These are phyloP conservation scores for Blastobotrys capitulatus DNA, from an alignment of 1,139 yeast species.

Conservation along the genomic window DNA sequence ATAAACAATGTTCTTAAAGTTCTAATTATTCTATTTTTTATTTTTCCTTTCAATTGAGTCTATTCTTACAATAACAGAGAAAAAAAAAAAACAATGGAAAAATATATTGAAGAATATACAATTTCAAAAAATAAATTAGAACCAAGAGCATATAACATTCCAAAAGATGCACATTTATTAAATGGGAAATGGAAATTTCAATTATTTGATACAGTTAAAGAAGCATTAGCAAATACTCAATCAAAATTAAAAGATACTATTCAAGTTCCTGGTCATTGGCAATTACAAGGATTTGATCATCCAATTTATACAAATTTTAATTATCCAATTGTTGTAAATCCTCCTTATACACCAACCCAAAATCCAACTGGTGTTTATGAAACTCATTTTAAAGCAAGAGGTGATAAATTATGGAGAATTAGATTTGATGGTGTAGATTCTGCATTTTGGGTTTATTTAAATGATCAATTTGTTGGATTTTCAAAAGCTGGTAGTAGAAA, in stretches of 20 bases:
- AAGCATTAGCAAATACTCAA: constrained; percentile 21
- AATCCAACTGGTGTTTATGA: constrained; percentile 37
- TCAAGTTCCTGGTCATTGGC: constrained; percentile 38
- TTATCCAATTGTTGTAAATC: constrained; percentile 35
- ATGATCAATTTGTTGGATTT: constrained; percentile 32
- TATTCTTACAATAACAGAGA: too few relatives aligned
- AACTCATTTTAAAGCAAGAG: constrained; percentile 23
- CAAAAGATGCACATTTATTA: constrained; percentile 20
- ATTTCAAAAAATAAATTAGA: constrained; percentile 22
- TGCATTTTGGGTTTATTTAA: constrained; percentile 32
- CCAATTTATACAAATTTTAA: constrained; percentile 35
- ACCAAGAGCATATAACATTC: constrained; percentile 28
- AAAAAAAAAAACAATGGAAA: too few relatives aligned
- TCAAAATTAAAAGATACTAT: constrained; percentile 13
- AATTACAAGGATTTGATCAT: constrained; percentile 34
- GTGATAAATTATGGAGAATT: constrained; percentile 14
- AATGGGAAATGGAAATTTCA: constrained; percentile 36
- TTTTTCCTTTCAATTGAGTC: too few relatives aligned
- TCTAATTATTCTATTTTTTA: too few relatives aligned
- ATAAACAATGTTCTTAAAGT: too few relatives aligned
- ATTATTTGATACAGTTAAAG: constrained; percentile 23
- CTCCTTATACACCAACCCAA: constrained; percentile 33
- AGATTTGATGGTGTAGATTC: constrained; percentile 37
- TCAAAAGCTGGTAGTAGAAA: constrained; percentile 31
- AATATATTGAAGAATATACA: constrained; percentile 31